Evolutionary conservation across 495 filamentous ascomycete genomes (phyloP), one percentile per base, ranked within the genome.

Genomic region (Saxophila tyrrhenica): DNA sequence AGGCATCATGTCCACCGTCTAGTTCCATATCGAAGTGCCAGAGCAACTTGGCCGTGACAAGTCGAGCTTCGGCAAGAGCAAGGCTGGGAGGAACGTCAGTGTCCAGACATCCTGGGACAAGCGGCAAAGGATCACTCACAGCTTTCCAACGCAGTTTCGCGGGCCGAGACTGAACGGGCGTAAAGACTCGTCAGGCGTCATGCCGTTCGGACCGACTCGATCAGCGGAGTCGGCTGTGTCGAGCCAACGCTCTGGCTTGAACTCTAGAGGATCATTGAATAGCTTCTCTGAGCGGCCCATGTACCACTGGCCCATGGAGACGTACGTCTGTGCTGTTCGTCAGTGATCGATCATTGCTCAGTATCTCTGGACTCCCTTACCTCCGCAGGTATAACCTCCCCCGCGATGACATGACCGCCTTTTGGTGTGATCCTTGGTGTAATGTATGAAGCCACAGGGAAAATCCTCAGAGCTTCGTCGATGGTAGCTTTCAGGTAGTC

Each of bases 221-320:
- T 55, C 53, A 24, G 3, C 48, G 1, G 60, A 48, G 9, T 39
- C 48, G 24, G 9, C 23, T 1, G 60, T 48, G 9, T 39, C 48
- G 7, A 77, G 63, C 72, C 73, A 77, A 23, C 74, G 67, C 39
- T 76, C 73, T 9, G 74, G 74, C 16, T 63, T 25, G 42, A 74
- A 77, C 1, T 60, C 52, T 19, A 72, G 44, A 0, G 72, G 69
- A 7, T 20, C 5, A 7, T 64, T 61, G 25, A 60, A 52, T 46
- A 74, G 75, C 50, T 69, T 13, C 5, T 19, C 5, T 3, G 48
- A 50, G 13, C 29, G 48, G 13, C 29, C 23, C 29, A 39, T 50
- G 23, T 32, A 20, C 48, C 48, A 50, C 23, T 48, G 45, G 23
- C 45, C 45, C 45, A 48, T 48, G 17, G 45, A 48, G 45, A 48